phyloP scores from a whole-genome alignment of 2,329 filamentous ascomycete genomes.

The Penicillium sp. region DNA sequence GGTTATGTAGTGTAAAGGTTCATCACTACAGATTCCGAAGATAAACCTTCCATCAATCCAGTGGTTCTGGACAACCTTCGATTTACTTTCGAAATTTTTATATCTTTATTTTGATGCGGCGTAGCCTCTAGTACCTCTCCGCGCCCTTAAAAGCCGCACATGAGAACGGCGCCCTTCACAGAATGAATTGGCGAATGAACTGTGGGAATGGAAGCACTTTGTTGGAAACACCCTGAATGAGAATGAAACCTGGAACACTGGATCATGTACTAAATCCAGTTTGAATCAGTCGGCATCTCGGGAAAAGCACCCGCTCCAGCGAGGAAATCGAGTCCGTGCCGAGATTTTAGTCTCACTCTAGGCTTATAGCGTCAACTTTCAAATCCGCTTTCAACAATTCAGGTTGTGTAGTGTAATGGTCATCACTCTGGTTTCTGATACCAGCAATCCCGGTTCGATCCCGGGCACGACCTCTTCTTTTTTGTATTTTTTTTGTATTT shows the following conservation, averaged over 20 bases:
- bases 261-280: background rate
- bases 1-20: background rate
- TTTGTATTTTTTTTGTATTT: background rate
- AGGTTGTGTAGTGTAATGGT: conserved; percentile 1
- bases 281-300: background rate
- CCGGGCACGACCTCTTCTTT: conserved; percentile 10
- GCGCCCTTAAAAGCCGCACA: background rate
- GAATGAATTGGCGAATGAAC: background rate
- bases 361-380: background rate
- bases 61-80: too few relatives aligned
- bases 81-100: background rate
- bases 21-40: background rate
- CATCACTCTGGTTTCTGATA: conserved; percentile 5
- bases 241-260: too few relatives aligned
- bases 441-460: conserved; percentile 11
- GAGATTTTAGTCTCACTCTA: background rate
- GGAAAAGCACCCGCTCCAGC: background rate
- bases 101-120: background rate
- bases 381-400: background rate
- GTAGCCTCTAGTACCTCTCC: background rate
- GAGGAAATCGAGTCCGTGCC: background rate
- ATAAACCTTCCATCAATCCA: background rate
- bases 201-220: too few relatives aligned
- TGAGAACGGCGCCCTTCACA: background rate
- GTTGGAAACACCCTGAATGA: too few relatives aligned